These are phyloP conservation scores for Cordyceps cicadae DNA, from an alignment of 2,329 filamentous ascomycete genomes.

Conservation along the genomic window DNA sequence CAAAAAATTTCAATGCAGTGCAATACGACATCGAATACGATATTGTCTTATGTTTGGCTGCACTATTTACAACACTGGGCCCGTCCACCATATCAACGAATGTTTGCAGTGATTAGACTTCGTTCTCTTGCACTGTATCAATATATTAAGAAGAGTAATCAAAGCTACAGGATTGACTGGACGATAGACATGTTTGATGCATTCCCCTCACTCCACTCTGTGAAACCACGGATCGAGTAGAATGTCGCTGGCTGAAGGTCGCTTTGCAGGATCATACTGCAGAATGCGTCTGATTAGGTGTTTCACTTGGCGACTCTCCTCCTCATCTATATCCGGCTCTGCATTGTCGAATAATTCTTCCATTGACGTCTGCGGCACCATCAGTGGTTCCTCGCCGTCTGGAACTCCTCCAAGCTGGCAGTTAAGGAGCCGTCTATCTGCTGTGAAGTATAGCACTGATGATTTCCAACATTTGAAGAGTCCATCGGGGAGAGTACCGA, in stretches of 20 bases:
- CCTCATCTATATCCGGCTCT: conserved; percentile 17
- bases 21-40: too few relatives aligned
- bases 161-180: neutral
- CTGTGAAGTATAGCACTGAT: conserved; percentile 17
- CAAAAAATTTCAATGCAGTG: too few relatives aligned
- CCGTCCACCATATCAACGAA: too few relatives aligned
- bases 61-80: too few relatives aligned
- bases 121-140: too few relatives aligned
- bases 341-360: conserved; percentile 20
- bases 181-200: neutral
- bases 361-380: conserved; percentile 19
- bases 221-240: conserved; percentile 6
- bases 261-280: conserved; percentile 23
- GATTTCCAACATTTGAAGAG: neutral
- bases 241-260: conserved; percentile 22
- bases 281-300: conserved; percentile 22
- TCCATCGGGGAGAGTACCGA: neutral
- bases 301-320: conserved; percentile 20
- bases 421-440: conserved; percentile 20
- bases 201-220: neutral
- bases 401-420: conserved; percentile 18
- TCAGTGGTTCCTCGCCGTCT: conserved; percentile 17
- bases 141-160: too few relatives aligned
- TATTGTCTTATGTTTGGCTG: too few relatives aligned
- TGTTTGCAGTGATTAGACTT: too few relatives aligned